Base-by-base conservation (phyloP, 495 filamentous ascomycete genomes). In the Hyaloscypha bicolor region DNA sequence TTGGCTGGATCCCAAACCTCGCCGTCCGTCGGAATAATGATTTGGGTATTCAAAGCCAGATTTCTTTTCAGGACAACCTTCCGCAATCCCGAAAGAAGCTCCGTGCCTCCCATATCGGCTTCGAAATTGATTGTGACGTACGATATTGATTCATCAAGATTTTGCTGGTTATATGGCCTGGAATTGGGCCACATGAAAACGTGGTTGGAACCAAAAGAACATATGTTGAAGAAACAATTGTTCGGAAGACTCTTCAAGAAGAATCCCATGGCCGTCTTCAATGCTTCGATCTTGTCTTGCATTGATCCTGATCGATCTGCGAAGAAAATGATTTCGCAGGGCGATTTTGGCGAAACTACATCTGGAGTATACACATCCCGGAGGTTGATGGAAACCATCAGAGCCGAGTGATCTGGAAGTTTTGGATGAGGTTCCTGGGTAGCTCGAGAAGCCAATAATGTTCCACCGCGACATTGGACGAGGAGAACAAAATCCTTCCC, bases 231-330 rank as follows among this genome's bases (percentile, higher is more conserved):
- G 35, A 74, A 78, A 16, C 81, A 72, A 1, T 82, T 83, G 8
- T 83, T 59, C 1, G 87, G 87, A 14, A 90, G 66, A 0, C 82
- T 84, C 66, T 86, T 87, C 19, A 90, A 73, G 67, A 89, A 87
- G 22, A 88, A 76, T 19, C 75, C 74, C n/a, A 90, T 74, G 3
- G 86, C 85, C 6, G 78, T 75, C 16, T 78, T 71, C 16, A 87
- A 71, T 3, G 81, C 81, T 11, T 63, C 19, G 5, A 87, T 88
- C 25, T 83, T 84, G 39, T 72, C 70, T 3, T 57, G 31, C 87
- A 89, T 89, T 53, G 79, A 82, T 0, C 84, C 85, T 59, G 81
- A 85, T 48, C 83, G 80, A 67, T 90, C 87, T 56, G 80, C 82
- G 11, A 90, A 69, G 58, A 90, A 88, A 25, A 89, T 78, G 30